phyloP scores from a whole-genome alignment of 805 yeast species.

The Kluyveromyces siamensis region DNA sequence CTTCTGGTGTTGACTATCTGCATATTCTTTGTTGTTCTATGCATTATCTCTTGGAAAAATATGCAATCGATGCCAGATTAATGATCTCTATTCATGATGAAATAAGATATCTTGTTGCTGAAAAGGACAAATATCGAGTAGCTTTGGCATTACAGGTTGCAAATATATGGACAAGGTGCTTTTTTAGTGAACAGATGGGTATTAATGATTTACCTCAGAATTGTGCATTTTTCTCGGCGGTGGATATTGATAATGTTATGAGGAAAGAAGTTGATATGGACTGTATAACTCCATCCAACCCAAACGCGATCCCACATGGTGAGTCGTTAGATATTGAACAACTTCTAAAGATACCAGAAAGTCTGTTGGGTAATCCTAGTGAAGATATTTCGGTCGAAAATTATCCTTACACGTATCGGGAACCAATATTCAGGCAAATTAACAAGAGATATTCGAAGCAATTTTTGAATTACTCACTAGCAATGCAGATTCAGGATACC shows the following conservation, averaged over 20 bases:
- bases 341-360: constrained; percentile 36
- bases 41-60: constrained; percentile 67
- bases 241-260: constrained; percentile 80
- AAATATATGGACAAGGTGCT: constrained; percentile 92
- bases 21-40: constrained; percentile 78
- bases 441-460: constrained; percentile 20
- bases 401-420: constrained; percentile 16
- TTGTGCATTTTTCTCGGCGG: constrained; percentile 91
- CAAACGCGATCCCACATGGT: constrained; percentile 64
- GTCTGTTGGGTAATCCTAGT: constrained; percentile 12
- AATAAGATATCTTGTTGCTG: constrained; percentile 67
- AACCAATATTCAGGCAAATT: constrained; percentile 25
- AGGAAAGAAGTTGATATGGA: constrained; percentile 90
- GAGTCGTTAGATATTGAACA: constrained; percentile 56
- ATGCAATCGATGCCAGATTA: constrained; percentile 63
- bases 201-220: constrained; percentile 85
- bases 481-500: constrained; percentile 23
- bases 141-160: constrained; percentile 82
- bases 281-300: constrained; percentile 86
- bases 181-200: constrained; percentile 89
- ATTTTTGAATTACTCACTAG: constrained; percentile 18
- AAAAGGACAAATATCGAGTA: constrained; percentile 63
- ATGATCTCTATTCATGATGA: constrained; percentile 93
- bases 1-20: constrained; percentile 94
- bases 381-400: constrained; percentile 14